These are phyloP conservation scores for Lycium barbarum DNA, from an alignment of 257 asterid species.

Conservation along the genomic window DNA sequence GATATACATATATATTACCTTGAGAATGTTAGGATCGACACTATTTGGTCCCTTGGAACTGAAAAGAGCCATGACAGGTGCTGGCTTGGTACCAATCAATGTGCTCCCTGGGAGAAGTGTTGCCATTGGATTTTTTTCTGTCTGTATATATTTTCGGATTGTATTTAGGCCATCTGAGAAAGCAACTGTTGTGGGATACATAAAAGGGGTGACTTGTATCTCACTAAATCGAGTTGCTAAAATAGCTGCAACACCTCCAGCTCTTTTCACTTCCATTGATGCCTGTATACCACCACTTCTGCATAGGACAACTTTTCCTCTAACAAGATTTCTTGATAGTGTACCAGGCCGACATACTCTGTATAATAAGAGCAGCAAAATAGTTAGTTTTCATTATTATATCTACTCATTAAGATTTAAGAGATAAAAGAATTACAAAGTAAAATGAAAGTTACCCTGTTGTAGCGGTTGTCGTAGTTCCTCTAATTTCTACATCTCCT, in stretches of 20 bases:
- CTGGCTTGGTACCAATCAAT: conserved; percentile 39
- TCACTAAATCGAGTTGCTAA: conserved; percentile 35
- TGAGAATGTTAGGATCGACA: conserved; percentile 50
- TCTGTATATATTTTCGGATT: conserved; percentile 32
- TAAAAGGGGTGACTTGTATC: conserved; percentile 33
- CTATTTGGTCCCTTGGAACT: conserved; percentile 45
- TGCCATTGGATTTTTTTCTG: conserved; percentile 34
- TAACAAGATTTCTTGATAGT: conserved; percentile 47
- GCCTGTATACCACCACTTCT: conserved; percentile 15
- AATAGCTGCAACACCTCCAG: conserved; percentile 57
- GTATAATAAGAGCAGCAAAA: background rate
- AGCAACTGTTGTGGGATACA: conserved; percentile 40
- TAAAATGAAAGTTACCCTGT: conserved; percentile 35
- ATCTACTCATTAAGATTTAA: background rate
- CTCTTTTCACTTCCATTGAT: conserved; percentile 51
- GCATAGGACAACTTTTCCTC: conserved; percentile 58
- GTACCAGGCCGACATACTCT: conserved; percentile 49
- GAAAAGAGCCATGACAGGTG: conserved; percentile 54
- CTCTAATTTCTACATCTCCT: conserved; percentile 49
- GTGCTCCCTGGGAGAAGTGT: conserved; percentile 39
- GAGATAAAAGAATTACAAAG: background rate
- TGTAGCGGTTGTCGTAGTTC: conserved; percentile 40
- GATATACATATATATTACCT: conserved; percentile 37
- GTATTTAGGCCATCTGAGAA: conserved; percentile 11
- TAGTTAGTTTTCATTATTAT: background rate